Base-by-base conservation (phyloP, 2,329 filamentous ascomycete genomes). In the Alternaria triticimaculans region DNA sequence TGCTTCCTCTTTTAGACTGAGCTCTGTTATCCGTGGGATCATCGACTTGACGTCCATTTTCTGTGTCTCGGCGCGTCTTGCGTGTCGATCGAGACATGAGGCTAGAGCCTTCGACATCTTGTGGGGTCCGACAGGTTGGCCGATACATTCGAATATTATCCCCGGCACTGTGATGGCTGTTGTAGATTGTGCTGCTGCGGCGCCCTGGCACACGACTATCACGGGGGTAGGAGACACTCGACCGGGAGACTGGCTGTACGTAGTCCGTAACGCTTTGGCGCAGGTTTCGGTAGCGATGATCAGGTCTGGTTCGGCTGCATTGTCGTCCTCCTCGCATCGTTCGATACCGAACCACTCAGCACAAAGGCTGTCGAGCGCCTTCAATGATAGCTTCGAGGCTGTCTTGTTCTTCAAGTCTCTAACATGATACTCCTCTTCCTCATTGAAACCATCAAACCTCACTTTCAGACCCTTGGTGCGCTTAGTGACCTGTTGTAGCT, bases 41-140 rank as follows among this genome's bases (percentile, higher is more conserved):
- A 56, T 18, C 6, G 62, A 45, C 15, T 76, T 68, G 1, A 51
- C 64, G 3, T 68, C 62, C 15, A 55, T 64, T 3, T 62, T 55
- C 15, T 69, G 63, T 2, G 48, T 63, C 25, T 68, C 62, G 3
- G 63, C 25, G 3, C 72, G 72, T 21, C 75, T 73, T 9, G 68
- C 63, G 25, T 78, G 67, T 21, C 78, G 75, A 48, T 78, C 73
- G 14, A 80, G 71, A 57, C 77, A 80, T 3, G 76, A 78, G 0
- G 67, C 60, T 3, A 80, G 63, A 5, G 78, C 77, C 58, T 76
- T 79, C 33, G 76, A 73, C 56, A 80, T 70, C 62, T 80, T 80
- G 61, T 80, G 77, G n/a, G 78, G 78, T 28, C 78, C 78, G 26
- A 74, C 76, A n/a, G 75, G 78, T 51, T 77, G 78, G 20, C 73